These are phyloP conservation scores for Didymella pinodella DNA, from an alignment of 2,329 filamentous ascomycete species.

Conservation along the genomic window DNA sequence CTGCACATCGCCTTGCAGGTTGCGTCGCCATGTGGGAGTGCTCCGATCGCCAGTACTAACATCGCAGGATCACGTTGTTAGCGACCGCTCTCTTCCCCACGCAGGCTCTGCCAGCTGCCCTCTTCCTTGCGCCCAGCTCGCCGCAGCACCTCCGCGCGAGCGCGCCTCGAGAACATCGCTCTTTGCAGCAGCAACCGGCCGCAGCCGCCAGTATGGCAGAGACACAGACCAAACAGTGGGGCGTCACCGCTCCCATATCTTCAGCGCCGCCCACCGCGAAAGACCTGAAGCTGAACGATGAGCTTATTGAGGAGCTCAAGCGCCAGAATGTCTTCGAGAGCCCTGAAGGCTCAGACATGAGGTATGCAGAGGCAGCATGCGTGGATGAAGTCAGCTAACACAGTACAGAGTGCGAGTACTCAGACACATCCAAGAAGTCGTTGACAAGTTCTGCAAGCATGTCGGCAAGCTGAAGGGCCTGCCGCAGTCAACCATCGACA, in stretches of 20 bases:
- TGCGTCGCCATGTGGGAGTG: conserved; percentile 46
- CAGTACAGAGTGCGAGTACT: conserved; percentile 73
- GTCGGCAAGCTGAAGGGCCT: conserved; percentile 78
- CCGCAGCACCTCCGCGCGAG: conserved; percentile 35
- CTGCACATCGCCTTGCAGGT: conserved; percentile 27
- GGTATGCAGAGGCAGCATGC: conserved; percentile 59
- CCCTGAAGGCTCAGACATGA: conserved; percentile 80
- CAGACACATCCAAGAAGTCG: conserved; percentile 77
- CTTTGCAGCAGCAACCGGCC: conserved; percentile 17
- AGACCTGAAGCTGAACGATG: conserved; percentile 79
- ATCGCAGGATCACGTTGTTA: conserved; percentile 10
- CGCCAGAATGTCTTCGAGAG: conserved; percentile 91
- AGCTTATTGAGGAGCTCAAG: conserved; percentile 84
- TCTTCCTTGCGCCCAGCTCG: conserved; percentile 26
- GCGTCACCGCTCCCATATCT: conserved; percentile 87
- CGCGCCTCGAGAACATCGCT: conserved; percentile 21
- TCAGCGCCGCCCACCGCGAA: conserved; percentile 75
- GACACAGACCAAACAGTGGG: conserved; percentile 58
- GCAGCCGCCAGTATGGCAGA: conserved; percentile 41
- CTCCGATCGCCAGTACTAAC: conserved; percentile 23
- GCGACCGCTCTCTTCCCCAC: conserved; percentile 3
- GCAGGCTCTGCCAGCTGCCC: conserved; percentile 11
- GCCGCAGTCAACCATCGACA: conserved; percentile 78
- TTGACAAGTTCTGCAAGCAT: conserved; percentile 84
- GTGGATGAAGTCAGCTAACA: conserved; percentile 17